Conservation (phyloP, 345 rosid species). For the Citrus sp. region DNA sequence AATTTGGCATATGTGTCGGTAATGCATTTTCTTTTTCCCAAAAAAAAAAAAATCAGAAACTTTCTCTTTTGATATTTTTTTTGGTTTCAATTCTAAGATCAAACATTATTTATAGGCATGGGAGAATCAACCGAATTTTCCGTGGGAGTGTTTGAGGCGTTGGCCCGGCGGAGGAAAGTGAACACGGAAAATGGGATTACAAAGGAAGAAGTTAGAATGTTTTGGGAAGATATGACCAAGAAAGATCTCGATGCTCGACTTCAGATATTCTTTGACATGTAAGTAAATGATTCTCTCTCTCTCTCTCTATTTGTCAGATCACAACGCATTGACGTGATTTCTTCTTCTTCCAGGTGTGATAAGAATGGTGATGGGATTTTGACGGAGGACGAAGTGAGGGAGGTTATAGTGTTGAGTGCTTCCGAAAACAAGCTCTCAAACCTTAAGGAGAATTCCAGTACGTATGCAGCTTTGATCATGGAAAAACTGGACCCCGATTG, state of each 20-base stretch:
- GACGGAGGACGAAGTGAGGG: slow-evolving; percentile 85
- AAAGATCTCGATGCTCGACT: slow-evolving; percentile 80
- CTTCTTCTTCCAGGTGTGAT: slow-evolving; percentile 63
- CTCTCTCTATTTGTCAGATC: neutral
- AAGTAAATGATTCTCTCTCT: neutral
- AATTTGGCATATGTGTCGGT: slow-evolving; percentile 86
- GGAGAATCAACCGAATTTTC: slow-evolving; percentile 90
- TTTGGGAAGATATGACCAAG: slow-evolving; percentile 87
- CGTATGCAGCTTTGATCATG: slow-evolving; percentile 89
- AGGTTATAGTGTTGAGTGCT: slow-evolving; percentile 87
- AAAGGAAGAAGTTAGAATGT: slow-evolving; percentile 55
- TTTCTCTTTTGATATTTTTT: too few relatives aligned
- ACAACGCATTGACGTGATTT: neutral
- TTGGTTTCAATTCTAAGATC: neutral
- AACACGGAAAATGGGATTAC: slow-evolving; percentile 52
- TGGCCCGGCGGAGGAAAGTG: slow-evolving; percentile 67
- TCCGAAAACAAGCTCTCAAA: slow-evolving; percentile 78
- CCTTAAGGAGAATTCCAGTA: slow-evolving; percentile 58
- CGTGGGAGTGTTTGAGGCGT: slow-evolving; percentile 65
- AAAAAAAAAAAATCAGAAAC: too few relatives aligned
- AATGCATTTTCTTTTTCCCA: too few relatives aligned
- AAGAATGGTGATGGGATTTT: slow-evolving; percentile 92
- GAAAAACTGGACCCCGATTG: slow-evolving; percentile 98
- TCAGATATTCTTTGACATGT: slow-evolving; percentile 95
- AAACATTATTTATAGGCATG: slow-evolving; percentile 43